Base-by-base conservation (phyloP, 2,329 filamentous ascomycete species). In the Ophiognomonia clavigignenti-juglandacearum region DNA sequence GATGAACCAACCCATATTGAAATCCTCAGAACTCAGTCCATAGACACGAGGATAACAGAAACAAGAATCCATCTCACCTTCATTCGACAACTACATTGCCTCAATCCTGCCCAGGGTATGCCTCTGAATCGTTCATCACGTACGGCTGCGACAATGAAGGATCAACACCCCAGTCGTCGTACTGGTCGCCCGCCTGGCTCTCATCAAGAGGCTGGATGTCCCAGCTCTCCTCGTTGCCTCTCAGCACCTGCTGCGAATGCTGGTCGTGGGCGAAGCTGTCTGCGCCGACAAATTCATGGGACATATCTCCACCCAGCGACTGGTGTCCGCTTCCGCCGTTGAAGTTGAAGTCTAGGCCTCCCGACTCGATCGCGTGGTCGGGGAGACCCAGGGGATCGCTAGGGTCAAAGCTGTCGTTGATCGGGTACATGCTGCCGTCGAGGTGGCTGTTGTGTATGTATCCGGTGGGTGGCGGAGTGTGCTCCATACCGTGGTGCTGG, bases 401-500 rank as follows among this genome's bases (percentile, higher is more conserved):
- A 6, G 39, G 27, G 16, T 52, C 43, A 26, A 49, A 52, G 4
- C 20, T 26, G 18, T 45, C 42, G 31, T 23, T 27, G 19, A 47
- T 5, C 14, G 34, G 44, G 35, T 45, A 51, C 26, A 45, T 26
- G 1, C 36, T 36, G 2, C 22, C 26, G 24, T 23, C 43, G 32
- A 47, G 32, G 13, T 48, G 44, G 19, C 40, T 43, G 22, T 26
- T 27, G 4, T 27, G 27, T n/a, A 31, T 43, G 13, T 50, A 39
- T 14, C 46, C 43, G n/a, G 34, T 34, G 8, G 45, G 41, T 13
- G 45, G 47, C 10, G 40, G 24, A 4, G 47, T 52, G 14, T 53
- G 45, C 18, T 58, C 56, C 34, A 56, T 23, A 5, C 47, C 46
- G 4, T 56, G 55, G 20, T 52, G 49, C 39, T 53, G 53, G 23